phyloP scores from a whole-genome alignment of 306 rosid species.

The Corylus heterophylla region DNA sequence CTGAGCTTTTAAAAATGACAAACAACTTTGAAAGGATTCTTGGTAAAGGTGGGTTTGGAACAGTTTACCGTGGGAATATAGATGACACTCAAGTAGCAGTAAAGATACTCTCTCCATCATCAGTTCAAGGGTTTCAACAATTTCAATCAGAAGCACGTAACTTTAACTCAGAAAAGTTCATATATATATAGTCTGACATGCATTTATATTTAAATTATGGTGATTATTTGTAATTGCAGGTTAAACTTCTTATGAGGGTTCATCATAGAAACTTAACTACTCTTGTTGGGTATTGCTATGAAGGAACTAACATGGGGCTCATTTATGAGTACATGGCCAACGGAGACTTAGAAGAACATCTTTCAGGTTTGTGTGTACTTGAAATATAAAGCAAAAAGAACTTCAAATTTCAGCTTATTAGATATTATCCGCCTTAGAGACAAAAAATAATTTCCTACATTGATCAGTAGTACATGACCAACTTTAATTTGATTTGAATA shows the following conservation, averaged over 20 bases:
- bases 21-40: constrained; percentile 44
- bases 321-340: constrained; percentile 43
- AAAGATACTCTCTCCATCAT: constrained; percentile 48
- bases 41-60: constrained; percentile 56
- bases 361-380: constrained; percentile 26
- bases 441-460: not conserved
- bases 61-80: constrained; percentile 45
- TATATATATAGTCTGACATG: not conserved
- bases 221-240: not conserved
- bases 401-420: not conserved
- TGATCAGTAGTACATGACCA: not conserved
- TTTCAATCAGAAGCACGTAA: constrained; percentile 58
- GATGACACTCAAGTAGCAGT: constrained; percentile 55
- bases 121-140: constrained; percentile 47
- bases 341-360: constrained; percentile 43
- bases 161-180: not conserved
- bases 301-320: constrained; percentile 30
- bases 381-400: not conserved
- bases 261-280: constrained; percentile 33
- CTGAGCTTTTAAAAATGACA: constrained; percentile 42
- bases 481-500: not conserved
- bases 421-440: too few relatives aligned
- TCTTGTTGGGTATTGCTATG: constrained; percentile 42
- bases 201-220: not conserved
- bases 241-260: not conserved